Evolutionary conservation across 2,329 filamentous ascomycete genomes (phyloP).

Genomic region (Ophiostoma novo-ulmi): DNA sequence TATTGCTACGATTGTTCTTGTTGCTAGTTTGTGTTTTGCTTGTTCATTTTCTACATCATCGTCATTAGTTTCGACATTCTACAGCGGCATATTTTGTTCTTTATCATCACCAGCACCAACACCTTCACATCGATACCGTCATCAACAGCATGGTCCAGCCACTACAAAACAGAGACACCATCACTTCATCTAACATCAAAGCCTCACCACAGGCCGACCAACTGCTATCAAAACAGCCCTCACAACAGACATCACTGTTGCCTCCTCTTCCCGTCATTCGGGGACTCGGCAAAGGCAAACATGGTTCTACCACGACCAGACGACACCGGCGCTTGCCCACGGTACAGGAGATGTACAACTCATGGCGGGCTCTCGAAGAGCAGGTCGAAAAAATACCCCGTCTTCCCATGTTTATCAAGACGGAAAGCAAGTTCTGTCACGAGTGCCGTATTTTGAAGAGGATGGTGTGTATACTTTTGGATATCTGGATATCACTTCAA

Average conservation of each 20-base stretch:
- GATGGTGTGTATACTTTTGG: constrained; percentile 7
- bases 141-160: not conserved
- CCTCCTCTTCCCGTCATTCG: not conserved
- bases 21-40: too few relatives aligned
- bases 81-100: too few relatives aligned
- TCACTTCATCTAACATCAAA: not conserved
- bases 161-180: not conserved
- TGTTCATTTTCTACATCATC: too few relatives aligned
- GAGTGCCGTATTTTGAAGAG: constrained; percentile 23
- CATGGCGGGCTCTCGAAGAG: constrained; percentile 26
- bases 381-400: constrained; percentile 22
- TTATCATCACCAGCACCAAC: not conserved
- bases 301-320: not conserved
- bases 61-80: too few relatives aligned
- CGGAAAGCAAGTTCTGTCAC: constrained; percentile 24
- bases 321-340: constrained; percentile 17
- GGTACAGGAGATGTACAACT: constrained; percentile 29
- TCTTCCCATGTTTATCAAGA: constrained; percentile 25
- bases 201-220: not conserved
- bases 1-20: too few relatives aligned
- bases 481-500: too few relatives aligned
- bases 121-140: not conserved
- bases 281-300: not conserved
- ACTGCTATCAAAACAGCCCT: not conserved
- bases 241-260: not conserved